phyloP scores from a whole-genome alignment of 148 eudicot species.

The Fagopyrum esculentum region DNA sequence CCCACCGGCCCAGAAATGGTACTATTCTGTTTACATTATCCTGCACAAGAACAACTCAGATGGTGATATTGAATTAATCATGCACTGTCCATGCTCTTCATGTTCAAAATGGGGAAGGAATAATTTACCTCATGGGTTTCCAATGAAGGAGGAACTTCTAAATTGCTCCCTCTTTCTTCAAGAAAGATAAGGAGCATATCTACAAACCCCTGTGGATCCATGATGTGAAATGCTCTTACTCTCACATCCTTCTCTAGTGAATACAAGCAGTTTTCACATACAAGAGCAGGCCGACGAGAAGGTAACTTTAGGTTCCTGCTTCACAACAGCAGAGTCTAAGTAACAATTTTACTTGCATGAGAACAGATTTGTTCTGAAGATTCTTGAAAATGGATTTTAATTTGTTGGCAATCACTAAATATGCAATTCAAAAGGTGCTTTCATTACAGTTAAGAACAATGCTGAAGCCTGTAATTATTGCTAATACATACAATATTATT shows the following conservation, averaged over 20 bases:
- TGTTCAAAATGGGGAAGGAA: not conserved
- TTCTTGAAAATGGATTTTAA: not conserved
- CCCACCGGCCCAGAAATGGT: slow-evolving; percentile 86
- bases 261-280: slow-evolving; percentile 84
- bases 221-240: slow-evolving; percentile 84
- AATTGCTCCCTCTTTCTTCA: slow-evolving; percentile 52
- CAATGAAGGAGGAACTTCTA: slow-evolving; percentile 43
- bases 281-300: slow-evolving; percentile 74
- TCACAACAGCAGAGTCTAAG: not conserved
- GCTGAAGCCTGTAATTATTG: not conserved
- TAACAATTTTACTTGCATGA: not conserved
- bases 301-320: slow-evolving; percentile 86
- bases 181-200: slow-evolving; percentile 88
- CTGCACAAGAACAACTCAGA: slow-evolving; percentile 30
- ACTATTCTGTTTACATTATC: slow-evolving; percentile 37
- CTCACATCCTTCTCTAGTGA: slow-evolving; percentile 64
- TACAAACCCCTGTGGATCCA: slow-evolving; percentile 72
- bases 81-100: not conserved
- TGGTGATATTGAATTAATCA: not conserved
- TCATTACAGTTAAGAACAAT: not conserved
- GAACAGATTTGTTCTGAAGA: not conserved
- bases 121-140: slow-evolving; percentile 35
- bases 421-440: not conserved
- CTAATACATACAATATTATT: not conserved
- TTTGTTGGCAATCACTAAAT: not conserved